Conservation (phyloP, 2,329 filamentous ascomycete genomes). For the Fusarium concolor region DNA sequence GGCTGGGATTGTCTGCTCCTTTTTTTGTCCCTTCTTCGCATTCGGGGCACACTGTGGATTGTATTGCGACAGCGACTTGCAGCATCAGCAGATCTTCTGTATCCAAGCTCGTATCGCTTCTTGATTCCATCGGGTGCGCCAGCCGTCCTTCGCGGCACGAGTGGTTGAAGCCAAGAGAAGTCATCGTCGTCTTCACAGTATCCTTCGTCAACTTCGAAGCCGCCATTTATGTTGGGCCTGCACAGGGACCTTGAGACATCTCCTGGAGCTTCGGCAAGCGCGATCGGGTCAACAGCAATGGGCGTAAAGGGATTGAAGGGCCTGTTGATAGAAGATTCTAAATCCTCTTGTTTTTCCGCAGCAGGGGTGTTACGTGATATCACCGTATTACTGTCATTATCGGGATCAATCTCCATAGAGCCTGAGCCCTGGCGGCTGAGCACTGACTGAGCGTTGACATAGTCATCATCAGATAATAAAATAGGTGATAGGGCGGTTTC, state of each 20-base stretch:
- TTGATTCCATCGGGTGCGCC: constrained; percentile 28
- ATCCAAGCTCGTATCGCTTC: constrained; percentile 42
- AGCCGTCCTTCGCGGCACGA: constrained; percentile 13
- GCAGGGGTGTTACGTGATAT: neutral
- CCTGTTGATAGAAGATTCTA: neutral
- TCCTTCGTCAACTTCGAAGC: constrained; percentile 47
- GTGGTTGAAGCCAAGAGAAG: constrained; percentile 43
- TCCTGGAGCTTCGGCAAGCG: constrained; percentile 4
- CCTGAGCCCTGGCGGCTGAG: constrained; percentile 3
- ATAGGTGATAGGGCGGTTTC: constrained; percentile 30
- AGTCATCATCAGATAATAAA: constrained; percentile 34
- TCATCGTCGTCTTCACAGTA: constrained; percentile 45
- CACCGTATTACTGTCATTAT: neutral
- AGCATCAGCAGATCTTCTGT: constrained; percentile 42
- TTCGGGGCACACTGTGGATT: constrained; percentile 41
- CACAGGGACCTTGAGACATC: constrained; percentile 1
- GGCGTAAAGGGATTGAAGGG: constrained; percentile 3
- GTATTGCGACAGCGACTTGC: constrained; percentile 42
- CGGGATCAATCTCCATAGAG: constrained; percentile 35
- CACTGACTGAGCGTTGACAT: constrained; percentile 6
- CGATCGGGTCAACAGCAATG: constrained; percentile 5
- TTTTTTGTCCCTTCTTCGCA: constrained; percentile 46
- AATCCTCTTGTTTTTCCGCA: neutral
- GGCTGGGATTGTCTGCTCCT: constrained; percentile 18
- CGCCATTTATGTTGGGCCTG: constrained; percentile 6